Evolutionary conservation across 192 early-diverging fungal genomes (phyloP).

Genomic region (Entophlyctis helioformis): DNA sequence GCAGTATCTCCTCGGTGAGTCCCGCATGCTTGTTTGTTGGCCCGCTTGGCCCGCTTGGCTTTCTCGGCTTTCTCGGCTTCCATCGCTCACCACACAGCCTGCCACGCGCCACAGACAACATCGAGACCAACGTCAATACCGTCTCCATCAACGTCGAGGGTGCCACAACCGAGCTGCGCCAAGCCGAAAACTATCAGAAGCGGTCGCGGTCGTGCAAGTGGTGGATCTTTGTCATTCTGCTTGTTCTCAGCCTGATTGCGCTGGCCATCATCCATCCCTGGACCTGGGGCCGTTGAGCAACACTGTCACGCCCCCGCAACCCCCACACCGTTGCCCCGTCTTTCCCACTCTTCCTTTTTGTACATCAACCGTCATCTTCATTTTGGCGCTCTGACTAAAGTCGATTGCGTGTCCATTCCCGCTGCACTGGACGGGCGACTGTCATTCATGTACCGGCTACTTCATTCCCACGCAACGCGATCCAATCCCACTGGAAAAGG

Average conservation of each 20-base stretch:
- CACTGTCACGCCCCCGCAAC: no score
- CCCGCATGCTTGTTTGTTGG: neutral
- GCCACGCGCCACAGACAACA: slow-evolving; percentile 57
- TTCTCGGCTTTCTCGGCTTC: neutral
- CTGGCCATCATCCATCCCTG: no score
- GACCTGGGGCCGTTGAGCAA: no score
- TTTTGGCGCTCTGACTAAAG: no score
- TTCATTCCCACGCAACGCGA: no score
- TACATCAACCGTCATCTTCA: no score
- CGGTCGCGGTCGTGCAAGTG: slow-evolving; percentile 70
- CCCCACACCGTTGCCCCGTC: no score
- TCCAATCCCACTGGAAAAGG: no score
- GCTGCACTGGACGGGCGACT: no score
- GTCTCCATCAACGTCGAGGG: slow-evolving; percentile 64
- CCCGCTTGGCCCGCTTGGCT: neutral
- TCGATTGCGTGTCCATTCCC: no score
- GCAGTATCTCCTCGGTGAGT: slow-evolving; percentile 73
- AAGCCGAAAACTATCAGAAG: slow-evolving; percentile 69
- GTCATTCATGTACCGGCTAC: no score
- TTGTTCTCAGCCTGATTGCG: slow-evolving; percentile 35
- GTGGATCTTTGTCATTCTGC: slow-evolving; percentile 59
- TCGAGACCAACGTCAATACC: slow-evolving; percentile 84
- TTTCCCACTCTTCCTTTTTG: no score
- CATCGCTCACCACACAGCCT: neutral
- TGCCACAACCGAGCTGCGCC: slow-evolving; percentile 69